Base-by-base conservation (phyloP, 2,329 filamentous ascomycete species). In the Xylogone sp. region DNA sequence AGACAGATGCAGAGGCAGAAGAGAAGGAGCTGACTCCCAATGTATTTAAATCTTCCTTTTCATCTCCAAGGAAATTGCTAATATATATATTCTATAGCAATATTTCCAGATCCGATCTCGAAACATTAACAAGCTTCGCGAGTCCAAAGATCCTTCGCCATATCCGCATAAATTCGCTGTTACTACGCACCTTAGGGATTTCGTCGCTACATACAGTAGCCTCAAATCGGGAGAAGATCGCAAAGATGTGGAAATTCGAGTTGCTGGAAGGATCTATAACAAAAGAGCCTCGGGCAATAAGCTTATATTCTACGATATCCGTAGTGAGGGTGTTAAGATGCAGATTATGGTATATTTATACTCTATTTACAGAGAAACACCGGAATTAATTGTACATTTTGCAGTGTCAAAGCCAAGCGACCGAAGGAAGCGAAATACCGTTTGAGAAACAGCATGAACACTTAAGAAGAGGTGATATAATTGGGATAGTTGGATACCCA, bases 71-170 rank as follows among this genome's bases (percentile, higher is more conserved):
- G n/a, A 50, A 46, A 21, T 42, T 16, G 51, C 54, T 58, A 34
- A 65, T 52, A 53, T 52, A n/a, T n/a, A 52, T 50, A 55, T 45
- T 54, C 53, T 48, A 45, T 49, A 87, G 83, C 86, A 89, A 86
- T 99, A 97, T 78, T 97, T 96, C 69, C 94, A 99, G 75, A 95
- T 97, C 68, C 88, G 94, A 57, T 95, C 87, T 65, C 83, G 89
- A 61, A 81, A 81, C 60, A 84, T 96, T 75, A 86, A 88, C 71
- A 86, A 87, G 64, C 80, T 93, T 57, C 82, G 86, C 64, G 76
- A 86, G 66, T 83, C 82, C 66, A 84, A 87, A 75, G 75, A 84
- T 53, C 88, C 88, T 42, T 88, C 93, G 66, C 89, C 89, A 13
- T 96, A 97, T 73, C 94, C 94, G 7, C 93, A 99, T 86, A 86